Evolutionary conservation across 73 alveolate genomes (phyloP).

Genomic region (Breviolum minutum): DNA sequence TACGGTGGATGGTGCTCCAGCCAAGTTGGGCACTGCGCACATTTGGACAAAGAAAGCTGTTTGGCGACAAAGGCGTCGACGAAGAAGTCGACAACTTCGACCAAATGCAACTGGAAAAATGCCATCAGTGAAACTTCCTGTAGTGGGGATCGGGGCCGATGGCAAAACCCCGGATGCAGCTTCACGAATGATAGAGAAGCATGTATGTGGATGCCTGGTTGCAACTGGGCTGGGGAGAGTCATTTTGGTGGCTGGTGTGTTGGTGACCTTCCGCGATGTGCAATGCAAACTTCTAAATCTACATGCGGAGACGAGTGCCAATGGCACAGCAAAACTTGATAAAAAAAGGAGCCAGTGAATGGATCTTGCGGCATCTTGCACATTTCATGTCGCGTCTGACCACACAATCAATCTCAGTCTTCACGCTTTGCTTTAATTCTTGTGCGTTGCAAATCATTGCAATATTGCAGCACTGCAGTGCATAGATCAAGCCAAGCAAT

Average conservation of each 20-base stretch:
- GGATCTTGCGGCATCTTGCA: not conserved
- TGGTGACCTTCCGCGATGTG: not conserved
- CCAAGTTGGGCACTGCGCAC: not conserved
- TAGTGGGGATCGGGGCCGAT: constrained; percentile 58
- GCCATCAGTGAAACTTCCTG: not conserved
- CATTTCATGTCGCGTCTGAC: no score
- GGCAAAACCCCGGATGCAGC: constrained; percentile 88
- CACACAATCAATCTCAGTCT: no score
- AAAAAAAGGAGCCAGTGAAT: not conserved
- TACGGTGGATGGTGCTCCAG: constrained; percentile 49
- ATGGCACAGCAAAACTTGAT: constrained; percentile 31
- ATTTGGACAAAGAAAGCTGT: constrained; percentile 30
- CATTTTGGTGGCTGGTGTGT: constrained; percentile 76
- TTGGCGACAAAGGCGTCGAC: no score
- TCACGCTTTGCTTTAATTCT: no score
- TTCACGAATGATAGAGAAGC: constrained; percentile 61
- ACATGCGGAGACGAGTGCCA: constrained; percentile 5
- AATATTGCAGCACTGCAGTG: no score
- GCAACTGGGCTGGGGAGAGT: constrained; percentile 64
- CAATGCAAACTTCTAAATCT: not conserved
- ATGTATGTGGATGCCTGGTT: constrained; percentile 72
- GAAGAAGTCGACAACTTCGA: no score
- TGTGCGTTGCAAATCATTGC: no score
- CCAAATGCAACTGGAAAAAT: constrained; percentile 20
- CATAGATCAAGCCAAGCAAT: no score